Evolutionary conservation across 257 asterid genomes (phyloP), one percentile per base, ranked within the genome.

Genomic region (Schizonepeta tenuifolia): DNA sequence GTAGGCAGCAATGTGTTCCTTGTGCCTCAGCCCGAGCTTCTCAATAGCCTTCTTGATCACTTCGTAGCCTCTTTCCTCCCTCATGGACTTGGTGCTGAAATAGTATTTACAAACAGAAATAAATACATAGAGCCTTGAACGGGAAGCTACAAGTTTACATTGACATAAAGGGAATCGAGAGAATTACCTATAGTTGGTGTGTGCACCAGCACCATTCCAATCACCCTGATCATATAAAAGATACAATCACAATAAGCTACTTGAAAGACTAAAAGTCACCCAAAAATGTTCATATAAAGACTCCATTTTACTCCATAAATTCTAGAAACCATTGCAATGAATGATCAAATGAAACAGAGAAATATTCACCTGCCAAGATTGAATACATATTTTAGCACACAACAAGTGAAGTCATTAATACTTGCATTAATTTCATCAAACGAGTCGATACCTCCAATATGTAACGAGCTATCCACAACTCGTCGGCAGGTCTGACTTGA

Each of bases 201-300:
- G 97, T 38, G 98, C 98, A 67, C 98, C 98, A 26, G 98, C 98
- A 0, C 97, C 97, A 14, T 92, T 92, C 96, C 97, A 92, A 44
- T 92, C 94, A 9, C 98, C 96, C 96, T 91, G 75, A 18, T 43
- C 61, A 28, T 15, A 26, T 33, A 47, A 51, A 40, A 59, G 1
- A 43, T 14, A 24, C 63, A 47, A 70, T 67, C 24, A 53, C 56
- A 49, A 2, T n/a, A 17, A 17, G 44, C 6, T 50, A 50, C 9
- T 50, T 2, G 6, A 18, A 9, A 53, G 4, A 2, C 0, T 7
- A 51, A 49, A 7, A 1, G 11, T 54, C 60, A 55, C 61, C 11
- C 17, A 55, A 26, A 56, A 26, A 11, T 57, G 38, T 57, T 57
- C 17, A 56, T 5, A 9, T 36, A 15, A 15, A 38, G 43, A 38